A percentile compares a stretch with the other conserved stretches of the same genome.
These are phyloP conservation scores for Leptoxyphium fumago DNA, from an alignment of 2,329 filamentous ascomycete genomes.

Conservation along the genomic window DNA sequence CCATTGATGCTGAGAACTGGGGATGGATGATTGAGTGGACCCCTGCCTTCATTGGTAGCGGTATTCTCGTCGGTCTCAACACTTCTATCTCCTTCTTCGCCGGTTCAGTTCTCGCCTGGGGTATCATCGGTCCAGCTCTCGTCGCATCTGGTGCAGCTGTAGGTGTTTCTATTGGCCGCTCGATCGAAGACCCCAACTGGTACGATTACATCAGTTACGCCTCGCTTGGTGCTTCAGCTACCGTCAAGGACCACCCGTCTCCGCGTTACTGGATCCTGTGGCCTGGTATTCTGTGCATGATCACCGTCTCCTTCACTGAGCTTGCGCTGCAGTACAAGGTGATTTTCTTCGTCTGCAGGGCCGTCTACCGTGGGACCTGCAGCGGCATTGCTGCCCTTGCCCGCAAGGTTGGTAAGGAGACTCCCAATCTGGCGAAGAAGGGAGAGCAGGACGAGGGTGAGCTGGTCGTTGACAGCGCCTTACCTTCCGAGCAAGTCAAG, in stretches of 20 bases:
- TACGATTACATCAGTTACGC: constrained; percentile 25
- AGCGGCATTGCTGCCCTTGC: constrained; percentile 27
- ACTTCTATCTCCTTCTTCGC: constrained; percentile 43
- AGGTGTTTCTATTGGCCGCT: constrained; percentile 21
- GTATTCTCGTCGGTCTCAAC: constrained; percentile 45
- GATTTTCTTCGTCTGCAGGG: constrained; percentile 33
- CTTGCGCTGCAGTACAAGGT: constrained; percentile 19
- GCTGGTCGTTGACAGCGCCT: constrained; percentile 37
- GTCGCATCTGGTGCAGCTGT: constrained; percentile 37
- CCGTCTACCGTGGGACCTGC: constrained; percentile 33
- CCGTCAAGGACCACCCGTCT: constrained; percentile 29
- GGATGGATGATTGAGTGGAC: constrained; percentile 46
- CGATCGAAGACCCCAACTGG: constrained; percentile 28
- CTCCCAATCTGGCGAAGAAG: constrained; percentile 28
- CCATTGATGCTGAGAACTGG: constrained; percentile 44
- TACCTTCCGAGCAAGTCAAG: constrained; percentile 33
- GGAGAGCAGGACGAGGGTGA: constrained; percentile 25
- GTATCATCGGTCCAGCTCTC: constrained; percentile 41
- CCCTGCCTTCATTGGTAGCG: constrained; percentile 45
- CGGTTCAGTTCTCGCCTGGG: constrained; percentile 42
- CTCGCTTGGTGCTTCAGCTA: constrained; percentile 22
- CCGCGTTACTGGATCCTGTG: constrained; percentile 39
- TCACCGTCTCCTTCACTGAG: constrained; percentile 34
- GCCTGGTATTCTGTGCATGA: constrained; percentile 37
- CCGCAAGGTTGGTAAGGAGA: constrained; percentile 28